These are phyloP conservation scores for Xanthoconium purpureum DNA, from an alignment of 768 basidiomycete genomes.

Conservation along the genomic window DNA sequence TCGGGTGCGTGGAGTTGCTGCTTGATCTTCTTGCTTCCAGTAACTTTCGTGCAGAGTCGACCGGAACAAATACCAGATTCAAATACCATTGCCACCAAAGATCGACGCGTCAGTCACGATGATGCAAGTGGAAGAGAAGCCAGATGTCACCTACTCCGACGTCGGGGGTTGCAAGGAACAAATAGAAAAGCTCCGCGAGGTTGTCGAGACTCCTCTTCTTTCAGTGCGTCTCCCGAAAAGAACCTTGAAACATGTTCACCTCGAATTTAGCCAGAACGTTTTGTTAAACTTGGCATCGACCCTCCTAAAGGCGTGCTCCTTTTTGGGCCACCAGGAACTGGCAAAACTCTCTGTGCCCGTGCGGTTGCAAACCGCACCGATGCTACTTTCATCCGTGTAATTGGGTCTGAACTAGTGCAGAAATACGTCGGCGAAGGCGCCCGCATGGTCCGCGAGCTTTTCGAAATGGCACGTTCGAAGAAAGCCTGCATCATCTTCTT, in stretches of 20 bases:
- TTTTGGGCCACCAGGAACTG: constrained; percentile 96
- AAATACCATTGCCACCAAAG: constrained; percentile 97
- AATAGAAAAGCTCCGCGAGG: constrained; percentile 97
- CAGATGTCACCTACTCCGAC: constrained; percentile 96
- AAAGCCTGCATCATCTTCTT: constrained; percentile 99
- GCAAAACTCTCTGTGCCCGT: constrained; percentile 96
- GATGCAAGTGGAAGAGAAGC: constrained; percentile 99
- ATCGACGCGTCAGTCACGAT: constrained; percentile 99
- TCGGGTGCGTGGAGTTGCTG: constrained; percentile 65
- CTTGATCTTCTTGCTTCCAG: background rate
- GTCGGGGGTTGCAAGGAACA: constrained; percentile 99
- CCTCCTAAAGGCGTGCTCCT: constrained; percentile 97
- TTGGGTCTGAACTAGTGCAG: constrained; percentile 98
- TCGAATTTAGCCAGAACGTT: constrained; percentile 86
- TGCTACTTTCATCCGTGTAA: constrained; percentile 98
- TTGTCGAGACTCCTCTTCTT: constrained; percentile 93
- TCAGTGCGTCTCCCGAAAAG: constrained; percentile 54
- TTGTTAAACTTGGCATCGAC: constrained; percentile 97
- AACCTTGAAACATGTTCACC: constrained; percentile 12
- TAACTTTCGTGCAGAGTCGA: constrained; percentile 62
- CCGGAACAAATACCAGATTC: constrained; percentile 96
- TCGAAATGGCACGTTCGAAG: constrained; percentile 98
- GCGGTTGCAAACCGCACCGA: constrained; percentile 98
- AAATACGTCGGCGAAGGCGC: constrained; percentile 99
- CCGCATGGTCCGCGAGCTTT: constrained; percentile 96